phyloP scores from a whole-genome alignment of 495 filamentous ascomycete species.

The Aspergillus conjunctus region DNA sequence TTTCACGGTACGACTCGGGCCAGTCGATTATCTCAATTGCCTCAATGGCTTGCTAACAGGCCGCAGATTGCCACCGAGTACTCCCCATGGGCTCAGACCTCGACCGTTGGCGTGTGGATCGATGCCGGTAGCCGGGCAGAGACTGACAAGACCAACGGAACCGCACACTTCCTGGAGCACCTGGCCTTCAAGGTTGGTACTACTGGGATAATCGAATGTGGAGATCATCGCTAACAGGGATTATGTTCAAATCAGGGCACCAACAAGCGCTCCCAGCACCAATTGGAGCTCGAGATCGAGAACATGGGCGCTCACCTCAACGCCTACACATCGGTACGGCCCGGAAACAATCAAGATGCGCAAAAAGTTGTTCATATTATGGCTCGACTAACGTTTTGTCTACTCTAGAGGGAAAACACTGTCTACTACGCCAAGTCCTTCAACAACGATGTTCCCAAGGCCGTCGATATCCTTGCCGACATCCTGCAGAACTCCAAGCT shows the following conservation, averaged over 20 bases:
- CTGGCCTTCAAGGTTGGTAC: constrained; percentile 91
- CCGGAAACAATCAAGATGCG: constrained; percentile 25
- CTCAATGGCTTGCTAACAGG: constrained; percentile 41
- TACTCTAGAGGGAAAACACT: constrained; percentile 86
- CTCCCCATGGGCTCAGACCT: constrained; percentile 97
- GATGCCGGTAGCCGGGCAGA: constrained; percentile 97
- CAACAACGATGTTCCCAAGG: constrained; percentile 92
- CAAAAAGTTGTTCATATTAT: constrained; percentile 9
- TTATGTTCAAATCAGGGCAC: constrained; percentile 64
- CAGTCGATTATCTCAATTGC: constrained; percentile 29
- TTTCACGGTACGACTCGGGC: constrained; percentile 72
- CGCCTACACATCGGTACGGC: constrained; percentile 95
- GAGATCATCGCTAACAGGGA: background rate
- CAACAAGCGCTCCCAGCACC: constrained; percentile 86
- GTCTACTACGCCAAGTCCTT: constrained; percentile 99
- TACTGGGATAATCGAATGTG: constrained; percentile 13
- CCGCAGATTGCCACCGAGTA: constrained; percentile 92
- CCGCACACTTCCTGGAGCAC: constrained; percentile 98
- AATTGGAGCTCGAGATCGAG: constrained; percentile 98
- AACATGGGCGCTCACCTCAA: constrained; percentile 99
- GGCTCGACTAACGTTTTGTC: constrained; percentile 32
- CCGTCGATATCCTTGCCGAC: constrained; percentile 96
- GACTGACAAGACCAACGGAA: constrained; percentile 98
- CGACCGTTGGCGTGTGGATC: constrained; percentile 98
- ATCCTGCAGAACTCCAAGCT: constrained; percentile 99